Base-by-base conservation (phyloP, 1,284 basidiomycete genomes). In the Phellopilus nigrolimitatus region DNA sequence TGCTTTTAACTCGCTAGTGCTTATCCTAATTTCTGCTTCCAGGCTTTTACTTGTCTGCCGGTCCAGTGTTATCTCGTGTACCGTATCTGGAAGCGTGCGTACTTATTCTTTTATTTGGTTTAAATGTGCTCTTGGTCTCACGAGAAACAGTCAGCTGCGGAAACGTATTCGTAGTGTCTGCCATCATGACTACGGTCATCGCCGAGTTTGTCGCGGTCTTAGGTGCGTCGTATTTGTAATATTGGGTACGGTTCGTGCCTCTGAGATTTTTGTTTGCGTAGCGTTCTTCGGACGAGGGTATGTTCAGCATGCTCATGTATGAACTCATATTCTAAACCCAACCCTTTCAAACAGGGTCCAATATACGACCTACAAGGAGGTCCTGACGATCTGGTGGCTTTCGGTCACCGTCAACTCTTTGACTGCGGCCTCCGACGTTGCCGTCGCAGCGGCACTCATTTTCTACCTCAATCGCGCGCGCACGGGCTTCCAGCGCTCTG, bases 401-500 rank as follows among this genome's bases (percentile, higher is more conserved):
- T 33, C 31, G 6, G n/a, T 12, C 10, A 9, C n/a, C 10, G n/a
- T 50, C 3, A 50, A 50, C 48, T 25, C 21, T 7, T 33, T 50
- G 6, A 38, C 15, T 6, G 48, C 30, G 21, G 48, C 31, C 31
- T 33, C 30, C 19, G 48, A 50, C 39, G 17, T 50, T 40, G 21
- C 41, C 12, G 41, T 50, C 4, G 48, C 48, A 12, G 48, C 25
- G 13, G 10, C 48, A 9, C 40, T 50, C 19, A 43, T 42, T 21
- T 43, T 24, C 27, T 36, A 38, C 28, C 38, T 50, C n/a, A 9
- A 50, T n/a, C 30, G 30, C 41, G 21, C 27, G 17, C 38, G 48
- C 17, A 50, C 48, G 21, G 48, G 48, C 3, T 50, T 42, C 28
- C 25, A 33, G 48, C 21, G 40, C 15, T 44, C 48, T 3, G 48